Base-by-base conservation (phyloP, 2,329 filamentous ascomycete species). In the Chaetomiaceae sp. region DNA sequence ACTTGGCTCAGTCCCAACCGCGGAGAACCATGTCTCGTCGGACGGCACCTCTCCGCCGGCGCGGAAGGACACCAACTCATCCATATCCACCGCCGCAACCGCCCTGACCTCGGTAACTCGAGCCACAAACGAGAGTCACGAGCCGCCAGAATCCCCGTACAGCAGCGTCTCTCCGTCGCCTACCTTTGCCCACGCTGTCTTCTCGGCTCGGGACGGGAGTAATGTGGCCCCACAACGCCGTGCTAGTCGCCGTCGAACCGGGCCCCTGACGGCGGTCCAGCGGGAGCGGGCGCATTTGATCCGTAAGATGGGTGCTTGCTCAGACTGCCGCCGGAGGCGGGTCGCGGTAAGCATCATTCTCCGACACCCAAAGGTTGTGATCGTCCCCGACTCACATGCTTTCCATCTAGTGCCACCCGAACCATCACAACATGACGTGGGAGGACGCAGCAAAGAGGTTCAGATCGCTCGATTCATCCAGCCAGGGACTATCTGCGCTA, bases 351-450 rank as follows among this genome's bases (percentile, higher is more conserved):
- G 79, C 76, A 39, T 34, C 14, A 15, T 0, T 25, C 34, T 25
- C 52, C 15, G n/a, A 9, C 4, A 20, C 19, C 34, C 15, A 8
- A 9, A 19, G n/a, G 9, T 8, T 7, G 29, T 9, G n/a, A 14
- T 20, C 22, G 12, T 42, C 22, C 29, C n/a, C 45, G 19, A 17
- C 37, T 51, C 52, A 39, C 57, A 45, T 7, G 23, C 27, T 6
- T 31, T 31, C 17, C 51, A 36, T 55, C 25, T 31, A 80, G 80
- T 83, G 80, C 64, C 78, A 82, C 60, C 80, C 80, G 14, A 78
- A 74, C 59, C 80, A 83, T 64, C 80, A 82, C 59, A 77, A 77
- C 59, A 78, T 82, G 78, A 81, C 77, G 11, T 83, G 80, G 79
- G 79, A 82, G 64, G 79, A 82, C 57, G 76, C 80, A 15, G 71